A percentile compares a stretch with the other conserved stretches of the same genome.
Evolutionary conservation across 495 filamentous ascomycete genomes (phyloP).

Genomic region (Hypoxylon lienhwacheense): DNA sequence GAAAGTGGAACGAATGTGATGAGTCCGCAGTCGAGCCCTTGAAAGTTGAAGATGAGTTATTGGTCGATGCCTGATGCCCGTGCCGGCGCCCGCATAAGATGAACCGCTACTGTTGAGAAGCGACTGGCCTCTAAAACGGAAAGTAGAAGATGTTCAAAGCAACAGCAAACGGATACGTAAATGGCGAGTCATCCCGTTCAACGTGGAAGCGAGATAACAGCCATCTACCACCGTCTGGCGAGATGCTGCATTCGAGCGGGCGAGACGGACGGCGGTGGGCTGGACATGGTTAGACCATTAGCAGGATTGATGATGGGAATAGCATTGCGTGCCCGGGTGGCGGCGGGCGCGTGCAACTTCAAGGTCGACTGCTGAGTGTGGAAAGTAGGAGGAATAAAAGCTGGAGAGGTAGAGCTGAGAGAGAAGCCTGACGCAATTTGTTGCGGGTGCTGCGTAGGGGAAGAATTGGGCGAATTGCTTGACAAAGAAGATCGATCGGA

Average conservation of each 20-base stretch:
- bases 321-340: slow-evolving; percentile 87
- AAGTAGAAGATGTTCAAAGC: slow-evolving; percentile 38
- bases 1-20: slow-evolving; percentile 31
- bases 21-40: slow-evolving; percentile 33
- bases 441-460: slow-evolving; percentile 69
- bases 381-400: slow-evolving; percentile 64
- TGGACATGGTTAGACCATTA: slow-evolving; percentile 84
- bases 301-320: slow-evolving; percentile 98
- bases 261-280: slow-evolving; percentile 88
- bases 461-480: slow-evolving; percentile 91
- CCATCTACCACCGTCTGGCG: slow-evolving; percentile 54
- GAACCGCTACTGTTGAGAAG: slow-evolving; percentile 34
- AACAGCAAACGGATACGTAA: slow-evolving; percentile 27
- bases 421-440: slow-evolving; percentile 77
- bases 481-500: slow-evolving; percentile 94
- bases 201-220: slow-evolving; percentile 34
- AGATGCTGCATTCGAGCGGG: slow-evolving; percentile 78
- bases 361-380: slow-evolving; percentile 57
- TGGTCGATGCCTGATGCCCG: slow-evolving; percentile 39
- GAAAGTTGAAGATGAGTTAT: slow-evolving; percentile 29
- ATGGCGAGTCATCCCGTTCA: slow-evolving; percentile 32
- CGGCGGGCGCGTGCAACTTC: slow-evolving; percentile 84
- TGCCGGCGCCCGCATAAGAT: slow-evolving; percentile 41
- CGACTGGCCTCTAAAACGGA: slow-evolving; percentile 38
- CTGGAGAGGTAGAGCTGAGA: slow-evolving; percentile 72